Percentiles rank a stretch among this genome's conserved stretches.
These are phyloP conservation scores for Olyra latifolia DNA, from an alignment of 176 grass and related monocot genomes.

Conservation along the genomic window DNA sequence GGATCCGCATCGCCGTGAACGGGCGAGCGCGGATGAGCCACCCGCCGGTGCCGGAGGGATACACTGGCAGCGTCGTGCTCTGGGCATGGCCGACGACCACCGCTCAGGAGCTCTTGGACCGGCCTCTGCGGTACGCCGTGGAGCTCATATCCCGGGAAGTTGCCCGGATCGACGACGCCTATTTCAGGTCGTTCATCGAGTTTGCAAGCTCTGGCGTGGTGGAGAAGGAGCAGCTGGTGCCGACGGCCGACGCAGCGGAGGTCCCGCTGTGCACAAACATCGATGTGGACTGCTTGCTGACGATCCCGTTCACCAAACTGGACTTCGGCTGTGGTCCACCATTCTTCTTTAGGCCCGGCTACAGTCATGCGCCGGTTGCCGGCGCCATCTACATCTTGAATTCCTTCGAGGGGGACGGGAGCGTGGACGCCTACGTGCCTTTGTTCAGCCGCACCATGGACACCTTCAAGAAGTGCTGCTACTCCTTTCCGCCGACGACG, in stretches of 20 bases:
- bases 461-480: slow-evolving; percentile 35
- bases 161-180: slow-evolving; percentile 10
- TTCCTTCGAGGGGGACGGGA: slow-evolving; percentile 9
- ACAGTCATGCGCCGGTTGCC: slow-evolving; percentile 31
- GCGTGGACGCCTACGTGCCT: slow-evolving; percentile 26
- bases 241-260: slow-evolving; percentile 24
- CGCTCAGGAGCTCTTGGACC: not conserved
- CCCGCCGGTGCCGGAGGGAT: slow-evolving; percentile 17
- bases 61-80: slow-evolving; percentile 28
- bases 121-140: slow-evolving; percentile 22
- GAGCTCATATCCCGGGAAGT: slow-evolving; percentile 31
- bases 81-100: slow-evolving; percentile 18
- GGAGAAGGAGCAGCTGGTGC: slow-evolving; percentile 4
- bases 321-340: slow-evolving; percentile 33
- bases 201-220: slow-evolving; percentile 11
- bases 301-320: slow-evolving; percentile 32
- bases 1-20: slow-evolving; percentile 27
- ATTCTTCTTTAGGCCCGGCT: slow-evolving; percentile 34
- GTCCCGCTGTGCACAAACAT: slow-evolving; percentile 28
- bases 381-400: slow-evolving; percentile 18
- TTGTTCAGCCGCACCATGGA: slow-evolving; percentile 27
- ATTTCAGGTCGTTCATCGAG: slow-evolving; percentile 40
- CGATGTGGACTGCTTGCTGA: slow-evolving; percentile 31
- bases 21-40: slow-evolving; percentile 26
- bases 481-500: no score